A percentile compares a stretch with the other conserved stretches of the same genome.
Conservation (phyloP, 225 moss, liverwort and hornwort genomes). For the Bryum argenteum region DNA sequence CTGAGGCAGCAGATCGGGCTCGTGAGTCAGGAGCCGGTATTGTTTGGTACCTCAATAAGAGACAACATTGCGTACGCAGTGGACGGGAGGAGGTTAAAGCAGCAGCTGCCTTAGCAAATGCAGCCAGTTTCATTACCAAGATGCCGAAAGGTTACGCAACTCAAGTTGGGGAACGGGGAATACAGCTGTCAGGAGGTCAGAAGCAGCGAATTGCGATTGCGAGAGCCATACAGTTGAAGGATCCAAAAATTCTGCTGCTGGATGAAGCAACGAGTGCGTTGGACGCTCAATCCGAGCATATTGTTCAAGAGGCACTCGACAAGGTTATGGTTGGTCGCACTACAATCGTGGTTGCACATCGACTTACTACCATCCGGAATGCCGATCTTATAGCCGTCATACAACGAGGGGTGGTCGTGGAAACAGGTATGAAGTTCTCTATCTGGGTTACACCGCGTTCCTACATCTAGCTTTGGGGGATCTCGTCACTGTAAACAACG, state of each 20-base stretch:
- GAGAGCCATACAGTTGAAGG: slow-evolving; percentile 85
- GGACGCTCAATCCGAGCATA: slow-evolving; percentile 82
- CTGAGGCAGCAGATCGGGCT: slow-evolving; percentile 87
- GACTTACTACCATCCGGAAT: slow-evolving; percentile 86
- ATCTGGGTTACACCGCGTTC: not conserved
- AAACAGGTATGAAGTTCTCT: slow-evolving; percentile 61
- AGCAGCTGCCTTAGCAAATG: slow-evolving; percentile 81
- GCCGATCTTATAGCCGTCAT: slow-evolving; percentile 91
- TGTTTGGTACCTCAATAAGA: slow-evolving; percentile 77
- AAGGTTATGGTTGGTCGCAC: slow-evolving; percentile 85
- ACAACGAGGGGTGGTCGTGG: slow-evolving; percentile 80
- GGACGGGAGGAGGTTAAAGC: slow-evolving; percentile 68
- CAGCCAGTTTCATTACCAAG: slow-evolving; percentile 69
- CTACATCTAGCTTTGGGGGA: not conserved
- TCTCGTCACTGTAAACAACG: not conserved
- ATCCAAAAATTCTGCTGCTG: slow-evolving; percentile 78
- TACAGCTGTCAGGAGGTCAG: slow-evolving; percentile 94
- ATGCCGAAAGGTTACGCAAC: slow-evolving; percentile 81
- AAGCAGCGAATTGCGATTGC: slow-evolving; percentile 97
- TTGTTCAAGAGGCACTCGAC: slow-evolving; percentile 92
- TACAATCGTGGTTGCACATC: slow-evolving; percentile 89
- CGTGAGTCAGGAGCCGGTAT: slow-evolving; percentile 94
- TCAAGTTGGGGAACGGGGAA: slow-evolving; percentile 85
- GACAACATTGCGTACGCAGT: slow-evolving; percentile 86
- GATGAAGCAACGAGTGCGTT: slow-evolving; percentile 99